Conservation (phyloP, 169 alveolate genomes). For the Plasmodium reichenowi region DNA sequence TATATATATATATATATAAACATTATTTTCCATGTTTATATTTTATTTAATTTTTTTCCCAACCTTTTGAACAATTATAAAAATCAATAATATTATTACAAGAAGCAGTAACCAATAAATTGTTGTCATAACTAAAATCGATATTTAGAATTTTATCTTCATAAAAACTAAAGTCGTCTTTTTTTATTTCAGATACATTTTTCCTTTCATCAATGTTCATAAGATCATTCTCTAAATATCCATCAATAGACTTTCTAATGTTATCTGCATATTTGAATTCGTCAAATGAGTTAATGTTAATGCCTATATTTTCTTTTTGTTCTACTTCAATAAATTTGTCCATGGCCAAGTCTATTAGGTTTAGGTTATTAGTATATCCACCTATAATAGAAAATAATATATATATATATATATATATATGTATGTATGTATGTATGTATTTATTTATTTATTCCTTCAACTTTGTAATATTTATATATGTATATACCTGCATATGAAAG, state of each 20-base stretch:
- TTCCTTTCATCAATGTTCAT: conserved; percentile 10
- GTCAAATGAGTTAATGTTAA: conserved; percentile 1
- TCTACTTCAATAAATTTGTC: conserved; percentile 71
- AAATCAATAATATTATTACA: conserved; percentile 68
- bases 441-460: too few relatives aligned
- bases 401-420: conserved; percentile 8
- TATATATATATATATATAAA: not conserved
- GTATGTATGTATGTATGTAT: not conserved
- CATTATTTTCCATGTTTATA: not conserved
- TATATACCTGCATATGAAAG: conserved; percentile 68
- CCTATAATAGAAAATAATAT: conserved; percentile 8
- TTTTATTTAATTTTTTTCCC: conserved; percentile 7
- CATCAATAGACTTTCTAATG: conserved; percentile 5
- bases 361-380: conserved; percentile 67
- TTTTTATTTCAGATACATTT: not conserved
- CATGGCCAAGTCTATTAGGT: conserved; percentile 39
- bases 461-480: not conserved
- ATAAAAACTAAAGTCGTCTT: not conserved
- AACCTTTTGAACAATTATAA: conserved; percentile 75
- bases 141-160: conserved; percentile 67
- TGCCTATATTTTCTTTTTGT: conserved; percentile 8
- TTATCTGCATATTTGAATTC: not conserved
- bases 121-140: conserved; percentile 74
- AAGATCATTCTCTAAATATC: conserved; percentile 14
- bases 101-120: conserved; percentile 61